A percentile compares a stretch with the other conserved stretches of the same genome.
Conservation (phyloP, 805 yeast species). For the Candida taoyuanica region DNA sequence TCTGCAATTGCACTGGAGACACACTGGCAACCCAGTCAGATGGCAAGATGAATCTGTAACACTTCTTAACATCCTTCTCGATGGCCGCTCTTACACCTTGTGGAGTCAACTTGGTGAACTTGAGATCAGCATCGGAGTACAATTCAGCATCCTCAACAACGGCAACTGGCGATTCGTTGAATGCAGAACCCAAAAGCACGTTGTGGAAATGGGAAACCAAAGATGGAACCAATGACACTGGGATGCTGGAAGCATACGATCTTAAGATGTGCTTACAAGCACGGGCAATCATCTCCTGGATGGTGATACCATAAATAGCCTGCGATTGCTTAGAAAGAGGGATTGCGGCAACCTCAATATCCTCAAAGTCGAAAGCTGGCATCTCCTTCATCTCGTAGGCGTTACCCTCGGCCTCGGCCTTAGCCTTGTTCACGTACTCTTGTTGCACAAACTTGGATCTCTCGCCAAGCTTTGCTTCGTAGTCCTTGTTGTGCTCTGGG, state of each 20-base stretch:
- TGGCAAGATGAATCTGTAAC: slow-evolving; percentile 61
- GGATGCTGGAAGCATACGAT: slow-evolving; percentile 38
- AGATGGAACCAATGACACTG: slow-evolving; percentile 50
- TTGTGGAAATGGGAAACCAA: slow-evolving; percentile 71
- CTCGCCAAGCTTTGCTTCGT: slow-evolving; percentile 15
- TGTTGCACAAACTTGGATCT: slow-evolving; percentile 13
- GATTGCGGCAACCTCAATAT: slow-evolving; percentile 14
- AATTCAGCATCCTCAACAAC: slow-evolving; percentile 40
- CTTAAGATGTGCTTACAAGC: slow-evolving; percentile 72
- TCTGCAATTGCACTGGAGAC: slow-evolving; percentile 43
- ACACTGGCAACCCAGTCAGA: slow-evolving; percentile 41
- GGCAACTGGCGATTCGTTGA: slow-evolving; percentile 38
- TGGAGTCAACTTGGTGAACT: slow-evolving; percentile 44
- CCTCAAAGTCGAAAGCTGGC: slow-evolving; percentile 22
- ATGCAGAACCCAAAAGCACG: slow-evolving; percentile 52
- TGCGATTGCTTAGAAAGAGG: slow-evolving; percentile 13
- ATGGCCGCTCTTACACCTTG: slow-evolving; percentile 41
- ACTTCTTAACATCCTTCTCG: slow-evolving; percentile 46
- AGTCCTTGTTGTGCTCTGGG: slow-evolving; percentile 20
- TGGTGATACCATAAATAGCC: slow-evolving; percentile 14
- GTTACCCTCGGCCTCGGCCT: slow-evolving; percentile 25
- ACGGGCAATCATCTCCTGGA: slow-evolving; percentile 72
- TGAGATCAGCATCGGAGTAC: slow-evolving; percentile 37
- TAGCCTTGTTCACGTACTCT: slow-evolving; percentile 22
- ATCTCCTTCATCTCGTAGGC: slow-evolving; percentile 16